Conservation (phyloP, 2,329 filamentous ascomycete genomes). For the Fusarium sp. region DNA sequence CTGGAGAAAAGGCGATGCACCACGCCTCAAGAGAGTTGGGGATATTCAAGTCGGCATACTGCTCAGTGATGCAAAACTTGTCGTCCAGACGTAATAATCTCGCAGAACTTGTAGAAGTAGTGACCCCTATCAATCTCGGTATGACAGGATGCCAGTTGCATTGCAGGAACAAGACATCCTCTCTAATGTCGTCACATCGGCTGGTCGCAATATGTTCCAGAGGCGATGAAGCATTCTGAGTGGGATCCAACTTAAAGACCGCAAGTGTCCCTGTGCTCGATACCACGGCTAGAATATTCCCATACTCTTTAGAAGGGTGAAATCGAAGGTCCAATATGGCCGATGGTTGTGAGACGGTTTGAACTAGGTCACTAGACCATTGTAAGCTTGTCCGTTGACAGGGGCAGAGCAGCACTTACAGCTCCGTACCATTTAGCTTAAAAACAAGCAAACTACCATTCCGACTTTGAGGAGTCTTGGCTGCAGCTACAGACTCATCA, state of each 20-base stretch:
- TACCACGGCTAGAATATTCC: conserved; percentile 75
- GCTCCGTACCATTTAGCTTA: conserved; percentile 59
- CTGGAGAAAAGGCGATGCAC: conserved; percentile 72
- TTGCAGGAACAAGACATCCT: conserved; percentile 75
- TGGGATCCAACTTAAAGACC: conserved; percentile 68
- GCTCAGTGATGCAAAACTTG: conserved; percentile 53
- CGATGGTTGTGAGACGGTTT: conserved; percentile 73
- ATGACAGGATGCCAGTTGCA: conserved; percentile 77
- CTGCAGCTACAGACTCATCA: conserved; percentile 32
- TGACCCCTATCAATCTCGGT: conserved; percentile 71
- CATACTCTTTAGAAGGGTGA: conserved; percentile 59
- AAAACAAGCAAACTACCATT: conserved; percentile 81
- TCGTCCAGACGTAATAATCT: conserved; percentile 63
- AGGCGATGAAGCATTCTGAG: conserved; percentile 45
- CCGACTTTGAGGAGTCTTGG: conserved; percentile 67
- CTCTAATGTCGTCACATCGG: conserved; percentile 61
- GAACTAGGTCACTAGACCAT: conserved; percentile 62
- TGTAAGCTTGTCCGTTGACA: conserved; percentile 7
- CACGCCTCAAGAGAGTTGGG: conserved; percentile 76
- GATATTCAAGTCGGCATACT: conserved; percentile 53
- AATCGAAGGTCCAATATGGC: conserved; percentile 91
- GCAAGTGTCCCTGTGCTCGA: conserved; percentile 80
- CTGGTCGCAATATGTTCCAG: conserved; percentile 58
- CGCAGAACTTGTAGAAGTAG: conserved; percentile 76
- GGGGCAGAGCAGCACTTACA: conserved; percentile 63